Conservation (phyloP, 202 grass and related monocot species). For the Dendrocalamus latiflorus region DNA sequence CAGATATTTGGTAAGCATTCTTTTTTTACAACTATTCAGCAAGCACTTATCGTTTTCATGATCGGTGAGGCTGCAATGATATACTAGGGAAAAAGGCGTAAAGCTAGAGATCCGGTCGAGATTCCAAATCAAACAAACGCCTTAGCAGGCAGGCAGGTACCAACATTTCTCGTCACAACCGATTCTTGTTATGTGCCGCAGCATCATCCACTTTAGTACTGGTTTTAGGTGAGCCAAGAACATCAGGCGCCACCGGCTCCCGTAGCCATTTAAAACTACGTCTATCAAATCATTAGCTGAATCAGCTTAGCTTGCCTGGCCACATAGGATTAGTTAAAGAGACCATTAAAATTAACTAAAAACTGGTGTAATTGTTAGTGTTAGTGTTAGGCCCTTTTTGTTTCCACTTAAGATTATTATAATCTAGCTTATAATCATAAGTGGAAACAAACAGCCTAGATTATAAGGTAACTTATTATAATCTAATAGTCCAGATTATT, state of each 20-base stretch:
- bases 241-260: conserved; percentile 40
- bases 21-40: background rate
- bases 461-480: too few species aligned
- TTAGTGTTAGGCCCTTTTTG: too few species aligned
- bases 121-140: background rate
- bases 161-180: background rate
- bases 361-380: background rate
- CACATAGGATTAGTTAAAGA: background rate
- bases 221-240: conserved; percentile 31
- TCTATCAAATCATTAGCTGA: conserved; percentile 27
- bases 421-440: too few species aligned
- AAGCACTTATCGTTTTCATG: too few species aligned
- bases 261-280: conserved; percentile 27
- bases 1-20: background rate
- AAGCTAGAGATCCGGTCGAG: background rate
- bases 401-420: too few species aligned
- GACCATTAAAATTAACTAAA: background rate
- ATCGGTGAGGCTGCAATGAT: too few species aligned
- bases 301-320: background rate
- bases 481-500: too few species aligned
- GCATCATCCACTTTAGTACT: background rate
- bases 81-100: background rate
- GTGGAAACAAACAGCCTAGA: too few species aligned
- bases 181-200: background rate
- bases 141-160: background rate